A percentile compares a stretch with the other conserved stretches of the same genome.
These are phyloP conservation scores for Xerocomus nothofagi DNA, from an alignment of 1,284 basidiomycete genomes.

Conservation along the genomic window DNA sequence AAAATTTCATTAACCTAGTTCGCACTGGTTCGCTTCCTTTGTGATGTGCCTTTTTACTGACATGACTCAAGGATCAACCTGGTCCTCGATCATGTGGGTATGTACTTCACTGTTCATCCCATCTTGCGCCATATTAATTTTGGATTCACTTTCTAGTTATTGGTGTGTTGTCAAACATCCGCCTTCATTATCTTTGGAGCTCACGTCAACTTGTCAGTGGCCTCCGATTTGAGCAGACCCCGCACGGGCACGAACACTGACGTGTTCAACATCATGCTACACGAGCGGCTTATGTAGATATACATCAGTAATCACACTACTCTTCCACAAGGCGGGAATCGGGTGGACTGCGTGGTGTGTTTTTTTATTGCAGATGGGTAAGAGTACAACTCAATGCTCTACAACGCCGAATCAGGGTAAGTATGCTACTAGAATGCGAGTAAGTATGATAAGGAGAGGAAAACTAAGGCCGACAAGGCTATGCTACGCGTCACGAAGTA, in stretches of 20 bases:
- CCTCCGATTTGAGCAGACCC: constrained; percentile 73
- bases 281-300: constrained; percentile 16
- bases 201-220: constrained; percentile 54
- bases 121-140: constrained; percentile 9
- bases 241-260: constrained; percentile 48
- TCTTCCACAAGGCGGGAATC: constrained; percentile 6
- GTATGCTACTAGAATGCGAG: constrained; percentile 36
- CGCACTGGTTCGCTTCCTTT: constrained; percentile 26
- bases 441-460: constrained; percentile 33
- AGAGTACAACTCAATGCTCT: constrained; percentile 38
- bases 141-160: constrained; percentile 54
- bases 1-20: constrained; percentile 94
- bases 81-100: constrained; percentile 80
- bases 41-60: constrained; percentile 16
- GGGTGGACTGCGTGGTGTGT: constrained; percentile 17
- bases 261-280: neutral
- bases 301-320: constrained; percentile 12
- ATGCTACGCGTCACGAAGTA: constrained; percentile 16
- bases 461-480: constrained; percentile 21
- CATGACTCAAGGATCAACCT: constrained; percentile 61
- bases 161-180: constrained; percentile 57
- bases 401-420: constrained; percentile 32
- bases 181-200: neutral
- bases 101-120: constrained; percentile 32
- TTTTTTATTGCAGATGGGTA: constrained; percentile 33